Conservation (phyloP, 2,329 filamentous ascomycete species). For the Raffaelea ambrosiae region DNA sequence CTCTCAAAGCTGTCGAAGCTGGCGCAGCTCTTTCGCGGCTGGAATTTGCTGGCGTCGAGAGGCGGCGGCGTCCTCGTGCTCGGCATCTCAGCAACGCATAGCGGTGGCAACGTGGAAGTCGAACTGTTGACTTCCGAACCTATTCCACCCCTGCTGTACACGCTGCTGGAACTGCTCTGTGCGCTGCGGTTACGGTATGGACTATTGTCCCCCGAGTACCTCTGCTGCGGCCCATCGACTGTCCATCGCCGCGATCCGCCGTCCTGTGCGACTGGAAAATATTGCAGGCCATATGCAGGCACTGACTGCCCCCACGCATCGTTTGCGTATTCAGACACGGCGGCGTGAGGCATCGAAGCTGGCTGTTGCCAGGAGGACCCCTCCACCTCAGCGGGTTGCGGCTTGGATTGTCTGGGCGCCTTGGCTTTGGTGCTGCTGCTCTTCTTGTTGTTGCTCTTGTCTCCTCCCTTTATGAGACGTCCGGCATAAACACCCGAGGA, state of each 20-base stretch:
- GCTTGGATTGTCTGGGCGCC: no score
- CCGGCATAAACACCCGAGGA: slow-evolving; percentile 36
- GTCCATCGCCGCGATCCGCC: slow-evolving; percentile 26
- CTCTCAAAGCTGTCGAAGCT: slow-evolving; percentile 28
- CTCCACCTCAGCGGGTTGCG: no score
- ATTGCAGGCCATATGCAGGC: no score
- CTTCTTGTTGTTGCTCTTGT: slow-evolving; percentile 1
- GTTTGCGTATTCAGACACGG: no score
- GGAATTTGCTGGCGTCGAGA: slow-evolving; percentile 1
- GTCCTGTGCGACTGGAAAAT: no score
- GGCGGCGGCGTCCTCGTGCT: slow-evolving; percentile 1
- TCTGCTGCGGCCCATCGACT: slow-evolving; percentile 24
- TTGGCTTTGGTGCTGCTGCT: not conserved
- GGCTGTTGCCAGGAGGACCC: no score
- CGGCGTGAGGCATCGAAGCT: no score
- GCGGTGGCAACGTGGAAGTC: not conserved
- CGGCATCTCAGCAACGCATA: slow-evolving; percentile 5
- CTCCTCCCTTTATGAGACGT: slow-evolving; percentile 27
- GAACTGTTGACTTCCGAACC: not conserved
- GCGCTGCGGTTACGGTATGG: slow-evolving; percentile 6
- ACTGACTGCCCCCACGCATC: no score
- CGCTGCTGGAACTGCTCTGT: slow-evolving; percentile 10
- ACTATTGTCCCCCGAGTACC: slow-evolving; percentile 9
- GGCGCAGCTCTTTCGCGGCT: slow-evolving; percentile 1
- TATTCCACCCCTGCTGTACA: not conserved